phyloP scores from a whole-genome alignment of 495 filamentous ascomycete species.

The Lasiosphaeria hispida region DNA sequence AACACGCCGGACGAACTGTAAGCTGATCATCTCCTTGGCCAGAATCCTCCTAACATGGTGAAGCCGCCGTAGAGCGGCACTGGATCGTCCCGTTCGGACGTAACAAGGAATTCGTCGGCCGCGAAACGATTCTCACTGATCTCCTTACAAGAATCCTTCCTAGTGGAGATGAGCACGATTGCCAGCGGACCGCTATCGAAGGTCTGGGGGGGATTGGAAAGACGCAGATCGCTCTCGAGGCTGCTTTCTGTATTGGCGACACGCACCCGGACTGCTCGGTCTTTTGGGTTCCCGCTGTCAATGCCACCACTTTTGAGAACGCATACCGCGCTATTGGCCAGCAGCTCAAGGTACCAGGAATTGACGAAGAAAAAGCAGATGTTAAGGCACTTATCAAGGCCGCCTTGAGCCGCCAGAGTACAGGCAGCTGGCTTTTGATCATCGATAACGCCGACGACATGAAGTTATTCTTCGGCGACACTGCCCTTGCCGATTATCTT shows the following conservation, averaged over 20 bases:
- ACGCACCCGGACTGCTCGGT: too few species aligned
- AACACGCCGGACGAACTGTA: too few species aligned
- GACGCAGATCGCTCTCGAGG: not conserved
- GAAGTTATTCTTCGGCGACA: conserved; percentile 29
- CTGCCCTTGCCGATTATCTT: conserved; percentile 28
- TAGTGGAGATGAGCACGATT: not conserved
- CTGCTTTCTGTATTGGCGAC: not conserved
- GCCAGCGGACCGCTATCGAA: not conserved
- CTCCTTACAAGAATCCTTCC: not conserved
- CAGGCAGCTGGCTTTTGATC: conserved; percentile 47
- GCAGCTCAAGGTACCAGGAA: conserved; percentile 27
- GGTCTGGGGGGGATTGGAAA: not conserved
- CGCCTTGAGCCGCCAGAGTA: conserved; percentile 32
- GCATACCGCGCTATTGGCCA: conserved; percentile 43
- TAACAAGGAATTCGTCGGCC: not conserved
- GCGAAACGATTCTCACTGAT: not conserved
- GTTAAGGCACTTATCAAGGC: conserved; percentile 34
- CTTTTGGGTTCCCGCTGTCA: not conserved
- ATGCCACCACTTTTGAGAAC: conserved; percentile 20
- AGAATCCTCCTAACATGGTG: conserved; percentile 2
- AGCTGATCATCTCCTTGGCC: not conserved
- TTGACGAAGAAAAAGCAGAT: conserved; percentile 35
- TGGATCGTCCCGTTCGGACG: not conserved
- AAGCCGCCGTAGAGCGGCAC: not conserved
- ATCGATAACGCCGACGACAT: conserved; percentile 53